A percentile compares a stretch with the other conserved stretches of the same genome.
Conservation (phyloP, 371 early-diverging fungal species). For the Actinomucor elegans region DNA sequence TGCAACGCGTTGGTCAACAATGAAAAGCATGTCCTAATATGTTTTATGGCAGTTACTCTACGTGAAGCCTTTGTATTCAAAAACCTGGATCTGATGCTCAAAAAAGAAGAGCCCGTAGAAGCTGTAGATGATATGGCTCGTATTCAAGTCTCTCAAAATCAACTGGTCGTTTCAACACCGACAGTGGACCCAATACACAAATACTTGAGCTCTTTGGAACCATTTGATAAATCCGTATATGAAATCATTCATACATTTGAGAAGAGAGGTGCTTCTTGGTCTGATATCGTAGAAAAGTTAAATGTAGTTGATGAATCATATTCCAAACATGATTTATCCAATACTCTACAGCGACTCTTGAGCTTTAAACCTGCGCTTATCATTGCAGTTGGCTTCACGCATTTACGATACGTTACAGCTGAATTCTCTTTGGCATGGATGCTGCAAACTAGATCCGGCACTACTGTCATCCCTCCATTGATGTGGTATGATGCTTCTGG, state of each 20-base stretch:
- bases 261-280: not conserved
- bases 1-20: too few species aligned
- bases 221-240: not conserved
- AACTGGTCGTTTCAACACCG: not conserved
- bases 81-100: not conserved
- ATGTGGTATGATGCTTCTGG: slow-evolving; percentile 22
- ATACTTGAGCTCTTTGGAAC: too few species aligned
- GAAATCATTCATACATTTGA: not conserved
- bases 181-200: too few species aligned
- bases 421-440: slow-evolving; percentile 3
- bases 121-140: not conserved
- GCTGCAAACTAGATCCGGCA: not conserved
- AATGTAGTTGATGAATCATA: not conserved
- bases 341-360: not conserved
- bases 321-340: not conserved
- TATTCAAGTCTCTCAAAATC: too few species aligned
- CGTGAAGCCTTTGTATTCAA: not conserved
- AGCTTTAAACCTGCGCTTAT: slow-evolving; percentile 1
- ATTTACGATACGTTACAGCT: slow-evolving; percentile 11
- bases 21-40: too few species aligned
- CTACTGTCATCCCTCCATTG: not conserved
- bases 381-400: slow-evolving; percentile 7
- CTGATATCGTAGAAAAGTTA: not conserved
- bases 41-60: not conserved
- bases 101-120: not conserved